Evolutionary conservation across 1,284 basidiomycete genomes (phyloP).

Genomic region (Boletus semigastroideus): DNA sequence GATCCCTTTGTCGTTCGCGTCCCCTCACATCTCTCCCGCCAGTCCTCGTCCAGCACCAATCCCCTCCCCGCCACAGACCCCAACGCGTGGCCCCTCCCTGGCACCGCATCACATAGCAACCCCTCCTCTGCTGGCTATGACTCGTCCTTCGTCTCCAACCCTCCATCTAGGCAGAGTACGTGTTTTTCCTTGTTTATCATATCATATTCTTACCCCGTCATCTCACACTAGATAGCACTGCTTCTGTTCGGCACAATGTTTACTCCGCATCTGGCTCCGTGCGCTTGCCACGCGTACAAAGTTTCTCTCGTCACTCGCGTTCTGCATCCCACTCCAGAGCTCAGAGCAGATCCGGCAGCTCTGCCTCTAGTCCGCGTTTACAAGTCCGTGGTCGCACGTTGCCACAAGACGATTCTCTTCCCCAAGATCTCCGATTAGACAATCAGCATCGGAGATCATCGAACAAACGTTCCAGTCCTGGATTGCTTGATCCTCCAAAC

Average conservation of each 20-base stretch:
- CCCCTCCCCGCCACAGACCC: slow-evolving; percentile 31
- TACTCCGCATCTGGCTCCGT: slow-evolving; percentile 29
- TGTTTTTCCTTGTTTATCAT: slow-evolving; percentile 26
- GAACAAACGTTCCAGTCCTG: slow-evolving; percentile 20
- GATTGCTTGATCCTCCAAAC: slow-evolving; percentile 16
- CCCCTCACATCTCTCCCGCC: slow-evolving; percentile 30
- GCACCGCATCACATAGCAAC: slow-evolving; percentile 31
- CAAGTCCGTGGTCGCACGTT: slow-evolving; percentile 35
- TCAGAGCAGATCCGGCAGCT: slow-evolving; percentile 44
- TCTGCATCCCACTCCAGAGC: slow-evolving; percentile 40
- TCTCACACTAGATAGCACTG: slow-evolving; percentile 23
- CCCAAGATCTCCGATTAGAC: slow-evolving; percentile 28
- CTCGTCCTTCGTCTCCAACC: slow-evolving; percentile 21
- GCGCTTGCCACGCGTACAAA: slow-evolving; percentile 36
- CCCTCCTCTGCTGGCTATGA: slow-evolving; percentile 49
- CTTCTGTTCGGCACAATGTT: slow-evolving; percentile 26
- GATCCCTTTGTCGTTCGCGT: slow-evolving; percentile 49
- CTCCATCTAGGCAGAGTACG: slow-evolving; percentile 49
- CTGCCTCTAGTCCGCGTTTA: slow-evolving; percentile 42
- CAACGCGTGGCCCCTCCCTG: slow-evolving; percentile 19
- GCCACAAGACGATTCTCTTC: slow-evolving; percentile 24
- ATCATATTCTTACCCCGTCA: slow-evolving; percentile 3
- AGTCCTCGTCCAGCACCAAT: slow-evolving; percentile 29
- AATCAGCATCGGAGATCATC: slow-evolving; percentile 14
- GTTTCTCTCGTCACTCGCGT: slow-evolving; percentile 30